phyloP scores from a whole-genome alignment of 108 stramenopile species.

The Chaetoceros muelleri region DNA sequence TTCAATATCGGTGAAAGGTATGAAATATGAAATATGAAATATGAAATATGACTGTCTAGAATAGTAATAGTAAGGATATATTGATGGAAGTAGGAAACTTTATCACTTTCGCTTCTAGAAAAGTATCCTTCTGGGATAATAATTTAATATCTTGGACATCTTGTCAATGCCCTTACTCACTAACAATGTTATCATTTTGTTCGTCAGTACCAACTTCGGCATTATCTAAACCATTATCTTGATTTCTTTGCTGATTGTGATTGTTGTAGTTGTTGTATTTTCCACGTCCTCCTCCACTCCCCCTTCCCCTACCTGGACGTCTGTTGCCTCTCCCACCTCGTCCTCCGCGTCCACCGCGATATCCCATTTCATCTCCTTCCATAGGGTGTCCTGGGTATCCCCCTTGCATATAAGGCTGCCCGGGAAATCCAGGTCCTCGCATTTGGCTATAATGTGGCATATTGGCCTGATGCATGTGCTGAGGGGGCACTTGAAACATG shows the following conservation, averaged over 20 bases:
- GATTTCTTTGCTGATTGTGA: conserved; percentile 7
- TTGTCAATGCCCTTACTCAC: background rate
- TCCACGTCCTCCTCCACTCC: conserved; percentile 15
- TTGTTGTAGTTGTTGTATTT: conserved; percentile 18
- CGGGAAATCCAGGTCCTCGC: conserved; percentile 20
- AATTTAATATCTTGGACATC: too few relatives aligned
- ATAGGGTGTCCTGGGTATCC: conserved; percentile 15
- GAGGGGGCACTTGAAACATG: conserved; percentile 7
- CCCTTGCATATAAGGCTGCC: conserved; percentile 20
- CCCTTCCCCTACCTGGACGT: conserved; percentile 1
- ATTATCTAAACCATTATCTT: background rate
- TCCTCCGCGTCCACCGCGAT: conserved; percentile 13
- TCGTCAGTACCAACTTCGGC: background rate
- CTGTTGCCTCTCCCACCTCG: conserved; percentile 17
- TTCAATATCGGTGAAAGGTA: too few relatives aligned
- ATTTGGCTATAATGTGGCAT: conserved; percentile 33
- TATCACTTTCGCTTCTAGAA: too few relatives aligned
- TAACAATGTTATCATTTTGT: too few relatives aligned
- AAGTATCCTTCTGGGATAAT: too few relatives aligned
- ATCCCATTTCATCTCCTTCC: conserved; percentile 3
- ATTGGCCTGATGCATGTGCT: conserved; percentile 31
- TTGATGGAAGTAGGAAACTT: too few relatives aligned
- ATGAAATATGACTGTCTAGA: too few relatives aligned
- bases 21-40: too few relatives aligned
- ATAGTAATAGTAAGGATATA: too few relatives aligned